phyloP scores from a whole-genome alignment of 257 asterid genomes.

The Galeopsis tetrahit region DNA sequence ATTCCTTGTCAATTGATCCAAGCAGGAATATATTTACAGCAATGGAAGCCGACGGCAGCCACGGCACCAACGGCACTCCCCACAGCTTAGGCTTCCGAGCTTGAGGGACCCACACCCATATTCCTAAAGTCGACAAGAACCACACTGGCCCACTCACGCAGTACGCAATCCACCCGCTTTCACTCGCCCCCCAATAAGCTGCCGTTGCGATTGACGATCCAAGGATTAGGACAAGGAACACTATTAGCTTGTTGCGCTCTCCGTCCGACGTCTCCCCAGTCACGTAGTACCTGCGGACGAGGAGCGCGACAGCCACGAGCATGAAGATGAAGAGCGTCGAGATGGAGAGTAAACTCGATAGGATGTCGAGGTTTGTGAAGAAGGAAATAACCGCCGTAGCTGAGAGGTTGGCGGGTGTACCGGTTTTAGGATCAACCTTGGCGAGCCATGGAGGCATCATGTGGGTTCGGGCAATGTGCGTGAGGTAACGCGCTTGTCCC shows the following conservation, averaged over 20 bases:
- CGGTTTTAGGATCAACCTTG: conserved; percentile 50
- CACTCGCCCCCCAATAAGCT: conserved; percentile 45
- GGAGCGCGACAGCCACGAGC: conserved; percentile 57
- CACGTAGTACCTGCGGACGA: conserved; percentile 59
- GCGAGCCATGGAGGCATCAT: conserved; percentile 74
- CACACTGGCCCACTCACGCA: conserved; percentile 51
- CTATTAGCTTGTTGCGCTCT: conserved; percentile 45
- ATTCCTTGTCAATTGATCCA: conserved; percentile 50
- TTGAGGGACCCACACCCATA: conserved; percentile 48
- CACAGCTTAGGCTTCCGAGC: conserved; percentile 53
- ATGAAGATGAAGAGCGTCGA: conserved; percentile 58
- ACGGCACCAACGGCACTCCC: conserved; percentile 75
- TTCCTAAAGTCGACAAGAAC: conserved; percentile 44
- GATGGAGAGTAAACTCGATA: conserved; percentile 50
- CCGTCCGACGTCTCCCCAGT: conserved; percentile 41
- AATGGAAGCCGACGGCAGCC: conserved; percentile 63
- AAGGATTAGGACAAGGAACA: conserved; percentile 36
- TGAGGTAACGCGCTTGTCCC: conserved; percentile 65
- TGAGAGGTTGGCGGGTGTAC: conserved; percentile 50
- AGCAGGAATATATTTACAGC: conserved; percentile 55
- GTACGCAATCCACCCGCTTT: conserved; percentile 52
- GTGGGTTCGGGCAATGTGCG: conserved; percentile 67
- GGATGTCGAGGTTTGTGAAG: conserved; percentile 48
- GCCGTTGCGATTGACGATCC: conserved; percentile 52
- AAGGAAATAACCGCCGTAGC: conserved; percentile 55